Base-by-base conservation (phyloP, 768 basidiomycete genomes). In the Calocybe cyanea region DNA sequence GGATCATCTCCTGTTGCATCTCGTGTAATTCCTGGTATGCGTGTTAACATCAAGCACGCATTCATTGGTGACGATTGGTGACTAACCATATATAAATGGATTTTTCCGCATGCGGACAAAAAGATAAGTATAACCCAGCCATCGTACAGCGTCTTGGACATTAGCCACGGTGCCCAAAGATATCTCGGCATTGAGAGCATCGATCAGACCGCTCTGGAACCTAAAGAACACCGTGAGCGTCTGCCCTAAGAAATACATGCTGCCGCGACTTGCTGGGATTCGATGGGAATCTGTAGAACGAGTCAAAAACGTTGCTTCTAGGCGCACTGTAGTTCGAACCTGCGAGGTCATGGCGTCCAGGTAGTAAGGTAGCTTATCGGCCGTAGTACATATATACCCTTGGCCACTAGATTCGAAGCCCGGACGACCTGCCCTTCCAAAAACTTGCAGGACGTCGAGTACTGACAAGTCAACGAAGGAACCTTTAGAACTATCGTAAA, bases 61-160 rank as follows among this genome's bases (percentile, higher is more conserved):
- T 13, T 25, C 10, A 37, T 35, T 45, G 20, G 18, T 20, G 17
- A 28, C 24, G 24, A 41, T 53, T 24, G 18, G 15, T 38, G 13
- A 61, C 70, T 44, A 51, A 89, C 92, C 92, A 58, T 95, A 94
- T 39, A 84, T 65, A 55, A 82, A 81, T 2, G 95, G 94, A 57
- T 93, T 95, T 61, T 87, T 89, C 38, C 80, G 75, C 93, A 98
- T 95, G 43, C 95, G 79, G 8, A 97, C 93, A 59, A 89, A 92
- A 23, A 98, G 78, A 62, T 98, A 99, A 1, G 96, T 97, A 62
- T 96, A 99, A 13, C 94, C 91, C 33, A 99, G 69, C 96, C 96
- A 99, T 51, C 83, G 83, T 11, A 95, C 82, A 6, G 83, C 96
- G 59, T 99, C 96, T 46, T 73, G 69, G 30, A 85, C 77, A 55